Base-by-base conservation (phyloP, 2,329 filamentous ascomycete species). In the Aschersonia sp. region DNA sequence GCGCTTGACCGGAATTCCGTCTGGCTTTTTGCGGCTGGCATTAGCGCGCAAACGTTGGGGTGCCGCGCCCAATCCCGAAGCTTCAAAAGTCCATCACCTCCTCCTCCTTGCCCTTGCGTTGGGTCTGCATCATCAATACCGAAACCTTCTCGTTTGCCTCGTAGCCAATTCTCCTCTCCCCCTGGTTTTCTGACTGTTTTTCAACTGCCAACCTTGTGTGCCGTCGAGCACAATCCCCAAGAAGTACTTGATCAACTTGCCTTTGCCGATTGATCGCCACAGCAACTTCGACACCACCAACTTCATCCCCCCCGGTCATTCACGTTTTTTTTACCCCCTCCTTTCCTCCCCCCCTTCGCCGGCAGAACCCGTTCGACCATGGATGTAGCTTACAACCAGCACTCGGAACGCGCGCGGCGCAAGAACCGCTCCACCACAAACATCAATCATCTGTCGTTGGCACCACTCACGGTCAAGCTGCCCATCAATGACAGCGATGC, bases 331-430 rank as follows among this genome's bases (percentile, higher is more conserved):
- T 22, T 22, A 37, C 8, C 8, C 4, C 35, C 35, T 37, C 35
- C 8, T 9, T 12, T 37, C 4, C 32, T n/a, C 32, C 32, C 12
- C 35, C 35, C 4, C 4, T 12, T 37, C 35, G 35, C 8, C 35
- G 35, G 12, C 35, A 12, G 12, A 12, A 42, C n/a, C n/a, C 7
- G n/a, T 8, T 12, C 29, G 50, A 52, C 47, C 50, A 60, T 81
- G 77, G 78, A 81, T 53, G 66, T 73, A 51, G 74, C 75, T 50
- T 80, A 77, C 60, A 77, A 76, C 52, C 77, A 77, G 53, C 75
- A 80, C 58, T 67, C 76, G 46, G 72, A 71, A 54, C 71, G 74
- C 53, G 66, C 71, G 43, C 70, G 76, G 50, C 74, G 74, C 52
- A 76, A 78, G 63, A 74, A 72, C 56, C 71, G 73, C 54, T 80